phyloP scores from a whole-genome alignment of 225 moss, liverwort and hornwort genomes.

The Pseudoscleropodium purum region DNA sequence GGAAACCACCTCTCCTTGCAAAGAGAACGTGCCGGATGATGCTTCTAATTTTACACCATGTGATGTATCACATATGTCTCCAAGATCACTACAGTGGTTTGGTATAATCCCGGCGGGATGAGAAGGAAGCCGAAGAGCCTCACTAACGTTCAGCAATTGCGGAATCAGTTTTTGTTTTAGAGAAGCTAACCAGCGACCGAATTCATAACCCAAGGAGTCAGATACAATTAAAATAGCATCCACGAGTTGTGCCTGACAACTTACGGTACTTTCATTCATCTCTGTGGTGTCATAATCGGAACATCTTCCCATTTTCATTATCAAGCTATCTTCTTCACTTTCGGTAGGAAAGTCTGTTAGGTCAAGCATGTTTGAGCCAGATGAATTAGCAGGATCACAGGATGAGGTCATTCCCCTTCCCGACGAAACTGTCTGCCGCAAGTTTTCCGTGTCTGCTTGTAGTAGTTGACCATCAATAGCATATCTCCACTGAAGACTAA shows the following conservation, averaged over 20 bases:
- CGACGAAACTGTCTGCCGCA: background rate
- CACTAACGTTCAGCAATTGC: conserved; percentile 10
- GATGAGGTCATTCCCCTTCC: background rate
- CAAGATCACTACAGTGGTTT: background rate
- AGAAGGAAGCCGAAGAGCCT: conserved; percentile 2
- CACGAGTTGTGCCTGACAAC: conserved; percentile 19
- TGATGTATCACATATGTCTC: background rate
- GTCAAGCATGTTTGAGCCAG: background rate
- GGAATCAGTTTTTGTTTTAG: conserved; percentile 12
- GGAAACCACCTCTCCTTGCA: conserved; percentile 48
- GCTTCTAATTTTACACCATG: conserved; percentile 9
- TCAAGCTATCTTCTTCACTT: background rate
- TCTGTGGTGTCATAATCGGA: background rate
- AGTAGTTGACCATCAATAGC: background rate
- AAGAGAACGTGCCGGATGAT: conserved; percentile 5
- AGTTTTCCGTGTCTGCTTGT: conserved; percentile 1
- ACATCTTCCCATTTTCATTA: background rate
- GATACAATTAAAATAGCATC: conserved; percentile 27
- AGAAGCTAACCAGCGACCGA: conserved; percentile 19
- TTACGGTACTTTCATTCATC: background rate
- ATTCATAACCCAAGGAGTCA: conserved; percentile 1
- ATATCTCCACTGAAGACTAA: conserved; percentile 33
- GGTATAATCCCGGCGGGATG: background rate
- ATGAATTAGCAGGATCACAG: background rate
- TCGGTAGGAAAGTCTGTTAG: background rate